Conservation (phyloP, 345 rosid genomes). For the Arabidopsis suecica region DNA sequence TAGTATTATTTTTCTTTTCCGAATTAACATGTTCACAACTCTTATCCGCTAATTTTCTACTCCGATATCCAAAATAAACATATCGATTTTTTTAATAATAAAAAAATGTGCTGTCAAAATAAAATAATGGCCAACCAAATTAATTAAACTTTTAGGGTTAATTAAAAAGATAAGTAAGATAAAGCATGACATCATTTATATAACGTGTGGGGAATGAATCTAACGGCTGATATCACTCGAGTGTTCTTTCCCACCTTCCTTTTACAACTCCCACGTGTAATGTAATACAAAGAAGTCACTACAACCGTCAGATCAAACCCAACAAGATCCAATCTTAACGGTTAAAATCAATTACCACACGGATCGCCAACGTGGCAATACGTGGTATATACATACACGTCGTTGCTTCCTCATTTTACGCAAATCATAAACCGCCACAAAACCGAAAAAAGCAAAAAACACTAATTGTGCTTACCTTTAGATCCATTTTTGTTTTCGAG, state of each 20-base stretch:
- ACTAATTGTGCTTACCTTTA: not conserved
- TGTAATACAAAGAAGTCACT: not conserved
- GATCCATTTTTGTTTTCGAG: slow-evolving; percentile 5
- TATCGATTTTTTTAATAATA: not conserved
- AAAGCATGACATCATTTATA: not conserved
- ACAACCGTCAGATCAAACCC: slow-evolving; percentile 31
- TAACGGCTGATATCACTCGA: slow-evolving; percentile 30
- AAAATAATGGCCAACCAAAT: not conserved
- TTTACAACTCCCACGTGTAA: slow-evolving; percentile 32
- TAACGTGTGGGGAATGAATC: not conserved
- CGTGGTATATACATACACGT: slow-evolving; percentile 11
- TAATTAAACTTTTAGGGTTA: not conserved
- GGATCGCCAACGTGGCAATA: slow-evolving; percentile 47
- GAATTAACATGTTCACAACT: too few species aligned
- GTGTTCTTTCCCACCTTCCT: not conserved
- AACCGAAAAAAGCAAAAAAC: slow-evolving; percentile 4
- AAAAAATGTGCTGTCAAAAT: not conserved
- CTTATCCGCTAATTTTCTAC: too few species aligned
- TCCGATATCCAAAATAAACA: too few species aligned
- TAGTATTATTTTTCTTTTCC: too few species aligned
- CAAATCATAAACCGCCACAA: slow-evolving; percentile 27
- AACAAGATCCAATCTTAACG: slow-evolving; percentile 38
- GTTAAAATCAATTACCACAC: not conserved
- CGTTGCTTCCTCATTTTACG: not conserved
- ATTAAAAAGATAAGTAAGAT: not conserved